Percentiles rank a stretch among this genome's conserved stretches.
These are phyloP conservation scores for Cajanus cajan DNA, from an alignment of 306 rosid genomes.

Conservation along the genomic window DNA sequence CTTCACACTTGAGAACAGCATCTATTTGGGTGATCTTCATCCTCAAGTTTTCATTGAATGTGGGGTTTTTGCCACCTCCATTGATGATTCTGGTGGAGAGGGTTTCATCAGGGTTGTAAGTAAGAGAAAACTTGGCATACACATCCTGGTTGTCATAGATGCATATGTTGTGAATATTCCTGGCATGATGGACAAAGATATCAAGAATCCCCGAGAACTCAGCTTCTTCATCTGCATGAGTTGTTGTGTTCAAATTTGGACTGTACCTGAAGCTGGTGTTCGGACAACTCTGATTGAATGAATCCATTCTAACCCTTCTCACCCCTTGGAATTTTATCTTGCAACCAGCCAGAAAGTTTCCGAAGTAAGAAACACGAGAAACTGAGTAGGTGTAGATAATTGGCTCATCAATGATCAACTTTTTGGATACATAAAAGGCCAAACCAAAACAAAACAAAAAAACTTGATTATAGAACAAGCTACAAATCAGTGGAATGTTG, in stretches of 20 bases:
- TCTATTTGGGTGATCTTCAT: slow-evolving; percentile 61
- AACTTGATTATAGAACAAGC: neutral
- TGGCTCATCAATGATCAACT: slow-evolving; percentile 13
- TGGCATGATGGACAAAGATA: slow-evolving; percentile 77
- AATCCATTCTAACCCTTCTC: slow-evolving; percentile 46
- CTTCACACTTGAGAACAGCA: slow-evolving; percentile 78
- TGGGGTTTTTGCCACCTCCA: slow-evolving; percentile 84
- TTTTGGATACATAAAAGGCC: neutral
- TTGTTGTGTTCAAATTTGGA: slow-evolving; percentile 39
- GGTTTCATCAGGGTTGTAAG: slow-evolving; percentile 77
- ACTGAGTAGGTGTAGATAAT: slow-evolving; percentile 6
- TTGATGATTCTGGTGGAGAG: slow-evolving; percentile 65
- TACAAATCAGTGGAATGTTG: neutral
- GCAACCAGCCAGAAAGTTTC: slow-evolving; percentile 6
- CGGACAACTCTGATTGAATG: slow-evolving; percentile 51
- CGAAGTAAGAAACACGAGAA: slow-evolving; percentile 18
- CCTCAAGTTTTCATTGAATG: slow-evolving; percentile 68
- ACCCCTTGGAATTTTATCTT: neutral
- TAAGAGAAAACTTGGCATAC: slow-evolving; percentile 83
- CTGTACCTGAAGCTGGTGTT: slow-evolving; percentile 52
- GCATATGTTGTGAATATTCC: slow-evolving; percentile 84
- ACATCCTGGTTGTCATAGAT: slow-evolving; percentile 88
- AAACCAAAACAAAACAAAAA: neutral
- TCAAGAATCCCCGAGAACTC: slow-evolving; percentile 67
- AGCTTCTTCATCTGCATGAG: slow-evolving; percentile 31